A percentile compares a stretch with the other conserved stretches of the same genome.
phyloP scores from a whole-genome alignment of 768 basidiomycete genomes.

The Russula abietina region DNA sequence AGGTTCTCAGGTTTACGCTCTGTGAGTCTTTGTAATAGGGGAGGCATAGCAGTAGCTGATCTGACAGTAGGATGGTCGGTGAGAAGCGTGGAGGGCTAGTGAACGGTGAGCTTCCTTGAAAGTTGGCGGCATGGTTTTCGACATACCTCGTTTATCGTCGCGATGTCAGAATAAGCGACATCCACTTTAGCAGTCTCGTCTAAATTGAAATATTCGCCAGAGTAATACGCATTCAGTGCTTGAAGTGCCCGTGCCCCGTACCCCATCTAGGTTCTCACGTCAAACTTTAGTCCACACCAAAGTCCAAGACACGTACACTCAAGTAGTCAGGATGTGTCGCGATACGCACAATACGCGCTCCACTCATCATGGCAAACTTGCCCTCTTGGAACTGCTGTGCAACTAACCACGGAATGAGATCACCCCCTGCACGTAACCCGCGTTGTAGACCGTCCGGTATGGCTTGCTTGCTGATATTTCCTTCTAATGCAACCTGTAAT shows the following conservation, averaged over 20 bases:
- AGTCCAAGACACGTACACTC: conserved; percentile 47
- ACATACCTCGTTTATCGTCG: conserved; percentile 44
- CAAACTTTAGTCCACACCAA: conserved; percentile 8
- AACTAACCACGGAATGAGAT: conserved; percentile 97
- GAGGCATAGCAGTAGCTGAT: conserved; percentile 75
- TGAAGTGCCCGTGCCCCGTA: conserved; percentile 89
- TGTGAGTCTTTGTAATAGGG: conserved; percentile 81
- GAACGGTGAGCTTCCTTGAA: background rate
- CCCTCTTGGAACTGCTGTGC: conserved; percentile 95
- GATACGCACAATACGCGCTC: conserved; percentile 85
- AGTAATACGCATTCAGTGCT: conserved; percentile 84
- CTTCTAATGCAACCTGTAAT: conserved; percentile 92
- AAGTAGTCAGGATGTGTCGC: conserved; percentile 96
- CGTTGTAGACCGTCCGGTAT: conserved; percentile 83
- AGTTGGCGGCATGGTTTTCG: conserved; percentile 16
- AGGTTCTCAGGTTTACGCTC: conserved; percentile 85
- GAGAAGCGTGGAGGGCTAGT: conserved; percentile 50
- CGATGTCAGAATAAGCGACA: conserved; percentile 55
- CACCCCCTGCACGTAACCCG: conserved; percentile 83
- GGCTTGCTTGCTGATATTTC: conserved; percentile 76
- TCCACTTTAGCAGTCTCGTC: conserved; percentile 58
- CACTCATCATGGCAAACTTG: conserved; percentile 86
- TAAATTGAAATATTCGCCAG: conserved; percentile 84
- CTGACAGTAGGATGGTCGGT: conserved; percentile 75
- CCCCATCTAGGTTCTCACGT: conserved; percentile 65